phyloP scores from a whole-genome alignment of 495 filamentous ascomycete genomes.

The Recurvomyces mirabilis region DNA sequence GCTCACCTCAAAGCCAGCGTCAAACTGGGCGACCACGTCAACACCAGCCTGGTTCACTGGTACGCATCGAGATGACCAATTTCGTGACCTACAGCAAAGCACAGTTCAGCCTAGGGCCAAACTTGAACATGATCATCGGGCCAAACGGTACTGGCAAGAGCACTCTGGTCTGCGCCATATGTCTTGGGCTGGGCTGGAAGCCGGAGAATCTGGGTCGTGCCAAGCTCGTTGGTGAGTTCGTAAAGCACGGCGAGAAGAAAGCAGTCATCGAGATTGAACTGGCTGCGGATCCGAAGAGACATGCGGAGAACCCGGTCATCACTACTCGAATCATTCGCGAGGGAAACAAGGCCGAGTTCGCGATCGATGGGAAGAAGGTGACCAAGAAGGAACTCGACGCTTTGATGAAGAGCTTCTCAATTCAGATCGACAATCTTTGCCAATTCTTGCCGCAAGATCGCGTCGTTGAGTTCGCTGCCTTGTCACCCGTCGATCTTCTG shows the following conservation, averaged over 20 bases:
- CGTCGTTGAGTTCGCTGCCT: constrained; percentile 83
- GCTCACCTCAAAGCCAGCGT: constrained; percentile 16
- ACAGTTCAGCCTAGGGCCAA: constrained; percentile 81
- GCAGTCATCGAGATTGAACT: constrained; percentile 87
- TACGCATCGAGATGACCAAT: constrained; percentile 74
- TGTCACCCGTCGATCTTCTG: constrained; percentile 77
- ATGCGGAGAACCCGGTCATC: constrained; percentile 55
- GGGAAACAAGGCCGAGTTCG: constrained; percentile 66
- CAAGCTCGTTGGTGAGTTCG: constrained; percentile 74
- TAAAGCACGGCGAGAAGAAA: constrained; percentile 74
- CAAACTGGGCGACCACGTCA: background rate
- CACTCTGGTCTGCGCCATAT: constrained; percentile 94
- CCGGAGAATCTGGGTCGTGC: constrained; percentile 70
- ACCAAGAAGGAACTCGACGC: constrained; percentile 49
- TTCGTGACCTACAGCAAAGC: constrained; percentile 93
- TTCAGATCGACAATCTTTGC: constrained; percentile 95
- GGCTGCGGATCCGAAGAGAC: constrained; percentile 39
- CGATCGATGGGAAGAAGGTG: constrained; percentile 50
- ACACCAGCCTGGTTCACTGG: constrained; percentile 74
- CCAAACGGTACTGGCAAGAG: constrained; percentile 98
- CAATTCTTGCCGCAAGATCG: constrained; percentile 96
- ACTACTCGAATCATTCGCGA: constrained; percentile 65
- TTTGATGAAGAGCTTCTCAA: constrained; percentile 57
- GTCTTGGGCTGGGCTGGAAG: constrained; percentile 77
- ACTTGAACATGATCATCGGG: constrained; percentile 96